Base-by-base conservation (phyloP, 2,329 filamentous ascomycete genomes). In the Penicillium janthinellum region DNA sequence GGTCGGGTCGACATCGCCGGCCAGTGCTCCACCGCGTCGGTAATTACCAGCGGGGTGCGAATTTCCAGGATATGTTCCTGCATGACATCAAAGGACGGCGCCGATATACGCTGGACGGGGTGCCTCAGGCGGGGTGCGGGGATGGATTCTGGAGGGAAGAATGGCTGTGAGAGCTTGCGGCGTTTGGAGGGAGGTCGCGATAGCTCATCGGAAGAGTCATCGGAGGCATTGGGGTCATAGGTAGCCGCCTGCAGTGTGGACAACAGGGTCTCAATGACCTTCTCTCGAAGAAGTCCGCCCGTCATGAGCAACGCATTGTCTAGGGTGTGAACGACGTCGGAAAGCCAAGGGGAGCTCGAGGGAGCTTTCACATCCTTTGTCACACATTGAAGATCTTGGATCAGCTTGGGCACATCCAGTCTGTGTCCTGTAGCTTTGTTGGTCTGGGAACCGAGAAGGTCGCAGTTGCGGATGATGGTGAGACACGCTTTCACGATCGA, bases 261-360 rank as follows among this genome's bases (percentile, higher is more conserved):
- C 17, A 82, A 58, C 3, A 82, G 63, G 7, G 60, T 57, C 54
- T 79, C 75, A 22, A 82, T 73, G 34, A 77, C 62, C 8, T 70
- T 65, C 7, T 84, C 83, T 57, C 90, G 79, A 1, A 71, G 80
- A 1, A 85, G 85, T 0, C 84, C 89, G 0, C 90, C 90, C 0
- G 90, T 86, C 56, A 92, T 84, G 48, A 96, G 91, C 47, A 96
- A 76, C 0, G 90, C 88, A 73, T 88, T 86, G 68, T 97, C 93
- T 1, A 98, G 81, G 1, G 83, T 77, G 55, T 83, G 82, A 37
- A 96, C 84, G 1, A 90, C 79, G 1, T 81, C 73, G 37, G 85
- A 81, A 4, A 92, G 71, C 75, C 81, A 85, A 35, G 77, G 67
- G 37, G 67, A 63, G 7, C 66, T 51, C 41, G 66, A 39, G 35